Evolutionary conservation across 2,329 filamentous ascomycete species (phyloP).

Genomic region (Colletotrichum filicis): DNA sequence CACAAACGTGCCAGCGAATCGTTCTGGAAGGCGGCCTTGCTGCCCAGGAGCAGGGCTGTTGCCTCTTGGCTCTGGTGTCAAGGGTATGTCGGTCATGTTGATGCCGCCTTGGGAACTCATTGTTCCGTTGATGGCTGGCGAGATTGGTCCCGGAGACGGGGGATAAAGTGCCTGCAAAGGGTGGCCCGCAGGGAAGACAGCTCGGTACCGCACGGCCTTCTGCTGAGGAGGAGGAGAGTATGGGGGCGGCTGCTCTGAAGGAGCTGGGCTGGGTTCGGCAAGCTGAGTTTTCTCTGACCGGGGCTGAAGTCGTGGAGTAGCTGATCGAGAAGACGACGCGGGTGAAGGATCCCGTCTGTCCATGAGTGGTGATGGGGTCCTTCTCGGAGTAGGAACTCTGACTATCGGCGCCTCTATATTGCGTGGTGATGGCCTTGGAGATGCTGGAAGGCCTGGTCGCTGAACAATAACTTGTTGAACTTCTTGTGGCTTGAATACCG

Average conservation of each 20-base stretch:
- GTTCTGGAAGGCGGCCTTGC: constrained; percentile 50
- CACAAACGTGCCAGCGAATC: constrained; percentile 57
- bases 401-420: constrained; percentile 46
- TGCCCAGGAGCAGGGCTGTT: constrained; percentile 32
- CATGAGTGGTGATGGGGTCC: constrained; percentile 44
- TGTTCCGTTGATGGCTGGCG: constrained; percentile 69
- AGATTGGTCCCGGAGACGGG: constrained; percentile 69
- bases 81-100: constrained; percentile 67
- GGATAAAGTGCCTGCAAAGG: constrained; percentile 59
- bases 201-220: constrained; percentile 62
- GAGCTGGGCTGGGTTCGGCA: constrained; percentile 23
- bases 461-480: neutral
- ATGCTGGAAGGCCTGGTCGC: constrained; percentile 34
- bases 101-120: constrained; percentile 73
- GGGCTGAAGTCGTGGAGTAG: constrained; percentile 29
- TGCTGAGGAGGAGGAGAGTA: constrained; percentile 61
- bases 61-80: constrained; percentile 54
- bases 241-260: constrained; percentile 61
- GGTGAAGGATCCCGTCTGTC: constrained; percentile 35
- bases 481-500: constrained; percentile 4
- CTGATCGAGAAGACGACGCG: constrained; percentile 43
- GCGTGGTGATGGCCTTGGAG: constrained; percentile 34
- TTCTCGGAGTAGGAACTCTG: constrained; percentile 48
- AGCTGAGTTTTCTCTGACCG: constrained; percentile 24
- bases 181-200: constrained; percentile 68